Conservation (phyloP, 441 rosid species). For the Biscutella laevigata region DNA sequence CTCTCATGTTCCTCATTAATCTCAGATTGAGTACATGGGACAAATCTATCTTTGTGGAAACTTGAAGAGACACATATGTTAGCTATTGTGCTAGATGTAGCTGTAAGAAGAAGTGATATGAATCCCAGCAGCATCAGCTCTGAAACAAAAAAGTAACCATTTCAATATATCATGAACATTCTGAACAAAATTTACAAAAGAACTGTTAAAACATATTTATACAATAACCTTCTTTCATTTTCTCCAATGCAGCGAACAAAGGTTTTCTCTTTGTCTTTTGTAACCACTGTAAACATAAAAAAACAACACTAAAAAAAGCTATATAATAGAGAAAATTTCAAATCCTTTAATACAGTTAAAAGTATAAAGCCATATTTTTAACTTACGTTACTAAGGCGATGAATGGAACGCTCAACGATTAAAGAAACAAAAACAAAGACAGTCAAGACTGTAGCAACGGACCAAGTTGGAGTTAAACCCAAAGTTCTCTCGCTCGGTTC, state of each 20-base stretch:
- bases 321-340: neutral
- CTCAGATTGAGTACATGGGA: conserved; percentile 64
- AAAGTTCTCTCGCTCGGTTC: conserved; percentile 36
- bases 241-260: conserved; percentile 76
- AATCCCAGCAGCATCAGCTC: conserved; percentile 97
- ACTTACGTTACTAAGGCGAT: conserved; percentile 69
- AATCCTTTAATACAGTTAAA: neutral
- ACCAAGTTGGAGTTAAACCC: conserved; percentile 93
- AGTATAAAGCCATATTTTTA: neutral
- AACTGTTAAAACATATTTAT: neutral
- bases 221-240: conserved; percentile 88
- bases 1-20: conserved; percentile 43
- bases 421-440: conserved; percentile 71
- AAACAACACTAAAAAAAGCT: neutral
- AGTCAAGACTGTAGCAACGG: conserved; percentile 82
- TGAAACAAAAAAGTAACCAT: conserved; percentile 27
- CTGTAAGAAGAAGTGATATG: conserved; percentile 85
- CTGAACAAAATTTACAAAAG: neutral
- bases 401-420: conserved; percentile 82
- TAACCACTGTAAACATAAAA: conserved; percentile 75
- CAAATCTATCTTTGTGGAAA: conserved; percentile 57
- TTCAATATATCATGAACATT: neutral
- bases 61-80: conserved; percentile 74
- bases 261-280: conserved; percentile 72
- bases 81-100: conserved; percentile 67